These are phyloP conservation scores for Zygosaccharomyces pseudobailii DNA, from an alignment of 1,139 yeast species.

Conservation along the genomic window DNA sequence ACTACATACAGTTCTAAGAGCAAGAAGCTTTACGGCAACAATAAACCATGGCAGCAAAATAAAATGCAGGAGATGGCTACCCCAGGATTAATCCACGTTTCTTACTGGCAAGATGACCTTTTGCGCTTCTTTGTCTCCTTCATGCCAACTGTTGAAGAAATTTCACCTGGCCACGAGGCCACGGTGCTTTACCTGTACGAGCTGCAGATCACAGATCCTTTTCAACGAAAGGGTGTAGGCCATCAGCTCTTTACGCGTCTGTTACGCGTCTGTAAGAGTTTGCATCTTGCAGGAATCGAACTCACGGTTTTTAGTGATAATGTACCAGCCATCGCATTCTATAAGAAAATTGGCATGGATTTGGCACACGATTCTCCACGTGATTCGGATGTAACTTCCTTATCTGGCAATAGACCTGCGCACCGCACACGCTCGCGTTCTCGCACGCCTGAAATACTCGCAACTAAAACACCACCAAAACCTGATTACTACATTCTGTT, in stretches of 20 bases:
- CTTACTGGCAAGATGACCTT: conserved; percentile 14
- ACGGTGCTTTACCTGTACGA: conserved; percentile 28
- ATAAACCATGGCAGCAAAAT: conserved; percentile 21
- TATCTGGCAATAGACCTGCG: not conserved
- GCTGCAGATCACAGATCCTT: conserved; percentile 20
- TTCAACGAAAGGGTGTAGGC: conserved; percentile 22
- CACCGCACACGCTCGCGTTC: conserved; percentile 1
- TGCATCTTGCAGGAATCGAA: conserved; percentile 20
- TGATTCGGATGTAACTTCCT: conserved; percentile 3
- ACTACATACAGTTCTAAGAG: conserved; percentile 17
- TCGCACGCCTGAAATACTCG: conserved; percentile 7
- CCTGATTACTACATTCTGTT: conserved; percentile 2
- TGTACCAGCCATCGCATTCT: conserved; percentile 22
- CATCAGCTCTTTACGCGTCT: conserved; percentile 9
- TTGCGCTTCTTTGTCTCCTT: conserved; percentile 23
- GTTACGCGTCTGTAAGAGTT: not conserved
- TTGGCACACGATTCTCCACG: conserved; percentile 24
- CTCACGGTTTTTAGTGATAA: conserved; percentile 32
- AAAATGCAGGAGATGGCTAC: conserved; percentile 29
- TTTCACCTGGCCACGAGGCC: conserved; percentile 8
- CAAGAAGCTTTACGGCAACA: conserved; percentile 20
- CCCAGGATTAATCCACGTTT: conserved; percentile 24
- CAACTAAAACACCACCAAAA: not conserved
- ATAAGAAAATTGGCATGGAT: conserved; percentile 19
- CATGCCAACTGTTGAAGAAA: conserved; percentile 24